These are phyloP conservation scores for Coffea canephora DNA, from an alignment of 257 asterid genomes.

Conservation along the genomic window DNA sequence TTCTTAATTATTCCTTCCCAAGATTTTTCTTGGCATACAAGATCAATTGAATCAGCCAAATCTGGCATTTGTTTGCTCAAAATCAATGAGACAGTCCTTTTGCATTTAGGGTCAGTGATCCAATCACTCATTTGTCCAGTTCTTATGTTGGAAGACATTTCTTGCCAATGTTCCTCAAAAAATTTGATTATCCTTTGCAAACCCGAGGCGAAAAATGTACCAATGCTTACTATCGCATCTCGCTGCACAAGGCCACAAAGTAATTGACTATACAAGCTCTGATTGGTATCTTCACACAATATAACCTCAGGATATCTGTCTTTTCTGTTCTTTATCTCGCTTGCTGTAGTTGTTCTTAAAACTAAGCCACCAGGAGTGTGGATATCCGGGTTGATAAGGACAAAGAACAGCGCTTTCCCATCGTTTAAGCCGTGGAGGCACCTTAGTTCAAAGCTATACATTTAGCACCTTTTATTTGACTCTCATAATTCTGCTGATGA, in stretches of 20 bases:
- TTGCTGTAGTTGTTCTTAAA: not conserved
- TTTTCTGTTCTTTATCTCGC: not conserved
- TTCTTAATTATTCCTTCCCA: conserved; percentile 9
- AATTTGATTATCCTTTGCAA: not conserved
- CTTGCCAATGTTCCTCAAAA: conserved; percentile 11
- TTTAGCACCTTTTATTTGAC: not conserved
- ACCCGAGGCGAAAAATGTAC: not conserved
- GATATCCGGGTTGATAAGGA: not conserved
- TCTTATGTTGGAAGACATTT: conserved; percentile 4
- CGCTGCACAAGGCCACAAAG: conserved; percentile 9
- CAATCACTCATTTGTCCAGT: conserved; percentile 1
- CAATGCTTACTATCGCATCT: not conserved
- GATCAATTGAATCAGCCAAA: conserved; percentile 3
- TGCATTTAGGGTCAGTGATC: not conserved
- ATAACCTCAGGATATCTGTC: not conserved
- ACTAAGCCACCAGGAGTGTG: conserved; percentile 7
- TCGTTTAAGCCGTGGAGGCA: not conserved
- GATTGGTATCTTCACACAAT: conserved; percentile 1
- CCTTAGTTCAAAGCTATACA: not conserved
- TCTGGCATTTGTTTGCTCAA: not conserved
- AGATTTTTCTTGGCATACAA: not conserved
- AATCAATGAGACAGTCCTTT: not conserved
- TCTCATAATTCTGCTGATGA: not conserved
- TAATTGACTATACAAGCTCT: conserved; percentile 14
- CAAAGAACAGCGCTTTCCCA: conserved; percentile 9